Evolutionary conservation across 2,329 filamentous ascomycete genomes (phyloP).

Genomic region (Fusarium sp.): DNA sequence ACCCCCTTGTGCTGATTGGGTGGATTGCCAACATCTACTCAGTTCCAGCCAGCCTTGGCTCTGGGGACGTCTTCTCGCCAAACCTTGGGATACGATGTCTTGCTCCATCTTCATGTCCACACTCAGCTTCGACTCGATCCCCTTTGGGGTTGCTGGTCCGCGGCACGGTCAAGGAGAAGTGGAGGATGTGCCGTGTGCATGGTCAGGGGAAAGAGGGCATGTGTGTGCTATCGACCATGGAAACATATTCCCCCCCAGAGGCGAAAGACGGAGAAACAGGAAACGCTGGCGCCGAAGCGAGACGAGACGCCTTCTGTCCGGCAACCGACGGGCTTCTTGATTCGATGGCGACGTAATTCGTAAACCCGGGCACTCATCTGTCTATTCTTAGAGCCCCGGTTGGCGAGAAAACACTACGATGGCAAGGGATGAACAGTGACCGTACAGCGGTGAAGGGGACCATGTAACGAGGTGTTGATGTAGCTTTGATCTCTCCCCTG

Average conservation of each 20-base stretch:
- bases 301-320: slow-evolving; percentile 18
- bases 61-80: slow-evolving; percentile 1
- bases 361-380: slow-evolving; percentile 10
- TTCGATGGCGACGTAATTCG: slow-evolving; percentile 12
- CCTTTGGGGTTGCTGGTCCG: slow-evolving; percentile 16
- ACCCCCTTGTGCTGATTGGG: slow-evolving; percentile 27
- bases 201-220: slow-evolving; percentile 5
- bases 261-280: slow-evolving; percentile 28
- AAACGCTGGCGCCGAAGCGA: slow-evolving; percentile 31
- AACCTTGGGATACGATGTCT: slow-evolving; percentile 23
- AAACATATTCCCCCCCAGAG: slow-evolving; percentile 1
- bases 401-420: slow-evolving; percentile 25
- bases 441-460: slow-evolving; percentile 32
- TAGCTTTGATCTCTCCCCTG: slow-evolving; percentile 36
- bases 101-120: slow-evolving; percentile 17
- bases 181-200: slow-evolving; percentile 24
- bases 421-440: slow-evolving; percentile 19
- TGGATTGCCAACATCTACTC: slow-evolving; percentile 13
- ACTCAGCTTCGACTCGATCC: slow-evolving; percentile 5
- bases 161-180: slow-evolving; percentile 5
- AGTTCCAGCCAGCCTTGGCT: not conserved
- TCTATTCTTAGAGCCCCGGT: slow-evolving; percentile 33
- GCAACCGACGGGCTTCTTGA: slow-evolving; percentile 19
- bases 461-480: slow-evolving; percentile 27
- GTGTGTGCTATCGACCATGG: slow-evolving; percentile 14